Percentiles rank a stretch among this genome's conserved stretches.
phyloP scores from a whole-genome alignment of 768 basidiomycete species.

The Rickenella mellea region DNA sequence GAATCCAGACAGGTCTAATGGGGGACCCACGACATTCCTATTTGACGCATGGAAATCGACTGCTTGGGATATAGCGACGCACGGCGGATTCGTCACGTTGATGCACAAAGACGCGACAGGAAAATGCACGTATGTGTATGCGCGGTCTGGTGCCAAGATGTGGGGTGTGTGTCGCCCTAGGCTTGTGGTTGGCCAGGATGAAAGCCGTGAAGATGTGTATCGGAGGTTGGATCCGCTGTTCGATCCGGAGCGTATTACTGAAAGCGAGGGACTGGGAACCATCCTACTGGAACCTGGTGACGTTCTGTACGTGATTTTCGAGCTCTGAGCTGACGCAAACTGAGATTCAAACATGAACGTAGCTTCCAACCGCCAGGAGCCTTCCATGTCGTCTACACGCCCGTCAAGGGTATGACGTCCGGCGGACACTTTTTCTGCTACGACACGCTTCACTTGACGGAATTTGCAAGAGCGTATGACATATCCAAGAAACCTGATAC shows the following conservation, averaged over 20 bases:
- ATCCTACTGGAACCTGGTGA: neutral
- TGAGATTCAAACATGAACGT: neutral
- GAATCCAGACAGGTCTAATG: too few relatives aligned
- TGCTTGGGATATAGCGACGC: slow-evolving; percentile 5
- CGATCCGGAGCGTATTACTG: neutral
- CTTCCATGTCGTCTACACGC: slow-evolving; percentile 4
- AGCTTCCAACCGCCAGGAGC: slow-evolving; percentile 7
- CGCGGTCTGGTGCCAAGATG: slow-evolving; percentile 3
- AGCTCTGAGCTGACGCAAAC: neutral
- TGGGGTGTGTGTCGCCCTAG: too few relatives aligned
- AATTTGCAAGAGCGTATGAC: too few relatives aligned
- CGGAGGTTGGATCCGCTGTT: too few relatives aligned
- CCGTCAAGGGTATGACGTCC: neutral
- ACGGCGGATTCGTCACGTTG: slow-evolving; percentile 6
- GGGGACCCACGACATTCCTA: too few relatives aligned
- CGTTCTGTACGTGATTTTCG: neutral
- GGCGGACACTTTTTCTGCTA: slow-evolving; percentile 7
- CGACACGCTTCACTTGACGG: slow-evolving; percentile 5
- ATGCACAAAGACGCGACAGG: slow-evolving; percentile 8
- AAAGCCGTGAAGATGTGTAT: too few relatives aligned
- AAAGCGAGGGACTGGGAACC: neutral
- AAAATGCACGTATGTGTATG: neutral
- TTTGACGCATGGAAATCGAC: neutral
- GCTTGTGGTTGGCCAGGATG: too few relatives aligned
- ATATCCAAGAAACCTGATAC: too few relatives aligned